phyloP scores from a whole-genome alignment of 2,329 filamentous ascomycete genomes.

The Trichoderma sp. region DNA sequence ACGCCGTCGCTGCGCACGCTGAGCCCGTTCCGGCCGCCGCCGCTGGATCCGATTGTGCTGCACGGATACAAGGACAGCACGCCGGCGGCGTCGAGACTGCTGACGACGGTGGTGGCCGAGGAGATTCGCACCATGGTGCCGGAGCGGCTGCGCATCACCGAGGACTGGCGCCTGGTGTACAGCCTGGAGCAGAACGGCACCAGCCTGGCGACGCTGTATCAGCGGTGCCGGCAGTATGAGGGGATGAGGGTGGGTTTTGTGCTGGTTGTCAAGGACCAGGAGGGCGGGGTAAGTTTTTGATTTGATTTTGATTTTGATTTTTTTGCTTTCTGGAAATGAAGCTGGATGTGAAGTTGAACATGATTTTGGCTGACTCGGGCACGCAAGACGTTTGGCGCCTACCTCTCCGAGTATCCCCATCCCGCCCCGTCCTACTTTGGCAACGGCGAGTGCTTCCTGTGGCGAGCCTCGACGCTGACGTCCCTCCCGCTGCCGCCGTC shows the following conservation, averaged over 20 bases:
- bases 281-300: constrained; percentile 60
- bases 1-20: constrained; percentile 51
- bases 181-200: constrained; percentile 90
- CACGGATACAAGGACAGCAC: constrained; percentile 63
- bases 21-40: constrained; percentile 83
- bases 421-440: constrained; percentile 85
- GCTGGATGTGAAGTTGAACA: not conserved
- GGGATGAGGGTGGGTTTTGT: constrained; percentile 80
- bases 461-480: constrained; percentile 56
- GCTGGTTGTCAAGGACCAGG: constrained; percentile 76
- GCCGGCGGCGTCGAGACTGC: constrained; percentile 57
- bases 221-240: constrained; percentile 66
- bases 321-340: no score
- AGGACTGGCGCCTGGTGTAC: constrained; percentile 83
- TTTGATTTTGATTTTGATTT: not conserved
- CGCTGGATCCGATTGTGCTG: constrained; percentile 75
- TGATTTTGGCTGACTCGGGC: not conserved
- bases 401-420: constrained; percentile 84
- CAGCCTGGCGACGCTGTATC: constrained; percentile 80
- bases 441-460: constrained; percentile 87
- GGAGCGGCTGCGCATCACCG: constrained; percentile 78
- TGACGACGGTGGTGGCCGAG: constrained; percentile 75
- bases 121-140: constrained; percentile 90
- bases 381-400: constrained; percentile 80
- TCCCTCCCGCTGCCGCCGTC: constrained; percentile 52